A percentile compares a stretch with the other conserved stretches of the same genome.
Conservation (phyloP, 1,284 basidiomycete genomes). For the Meira nashicola region DNA sequence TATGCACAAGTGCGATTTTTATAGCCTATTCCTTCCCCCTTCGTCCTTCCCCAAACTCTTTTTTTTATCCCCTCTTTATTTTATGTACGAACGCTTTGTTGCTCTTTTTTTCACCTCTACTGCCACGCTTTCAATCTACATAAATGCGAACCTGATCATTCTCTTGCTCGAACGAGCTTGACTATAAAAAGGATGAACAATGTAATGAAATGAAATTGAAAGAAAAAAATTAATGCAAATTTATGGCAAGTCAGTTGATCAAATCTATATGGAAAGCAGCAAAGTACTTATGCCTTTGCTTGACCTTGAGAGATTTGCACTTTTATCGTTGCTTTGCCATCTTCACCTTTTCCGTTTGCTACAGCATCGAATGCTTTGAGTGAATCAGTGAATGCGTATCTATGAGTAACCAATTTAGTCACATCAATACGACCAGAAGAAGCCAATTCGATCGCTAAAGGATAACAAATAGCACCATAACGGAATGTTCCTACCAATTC, state of each 20-base stretch:
- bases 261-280: too few species aligned
- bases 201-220: too few species aligned
- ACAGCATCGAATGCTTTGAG: conserved; percentile 59
- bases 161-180: too few species aligned
- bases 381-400: conserved; percentile 57
- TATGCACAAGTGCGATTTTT: too few species aligned
- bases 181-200: too few species aligned
- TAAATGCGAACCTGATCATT: too few species aligned
- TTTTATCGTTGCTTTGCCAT: conserved; percentile 59
- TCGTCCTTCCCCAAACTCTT: neutral
- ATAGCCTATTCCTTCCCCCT: neutral
- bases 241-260: too few species aligned
- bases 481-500: conserved; percentile 80
- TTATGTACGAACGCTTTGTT: neutral
- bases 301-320: conserved; percentile 54
- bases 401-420: conserved; percentile 61
- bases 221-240: too few species aligned
- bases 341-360: conserved; percentile 65
- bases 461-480: conserved; percentile 70
- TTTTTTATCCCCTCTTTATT: neutral
- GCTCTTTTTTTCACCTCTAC: neutral
- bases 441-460: conserved; percentile 60
- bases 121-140: neutral
- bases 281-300: conserved; percentile 10
- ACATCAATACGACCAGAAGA: conserved; percentile 59